phyloP scores from a whole-genome alignment of 75 land plant species.

The Cunninghamia lanceolata region DNA sequence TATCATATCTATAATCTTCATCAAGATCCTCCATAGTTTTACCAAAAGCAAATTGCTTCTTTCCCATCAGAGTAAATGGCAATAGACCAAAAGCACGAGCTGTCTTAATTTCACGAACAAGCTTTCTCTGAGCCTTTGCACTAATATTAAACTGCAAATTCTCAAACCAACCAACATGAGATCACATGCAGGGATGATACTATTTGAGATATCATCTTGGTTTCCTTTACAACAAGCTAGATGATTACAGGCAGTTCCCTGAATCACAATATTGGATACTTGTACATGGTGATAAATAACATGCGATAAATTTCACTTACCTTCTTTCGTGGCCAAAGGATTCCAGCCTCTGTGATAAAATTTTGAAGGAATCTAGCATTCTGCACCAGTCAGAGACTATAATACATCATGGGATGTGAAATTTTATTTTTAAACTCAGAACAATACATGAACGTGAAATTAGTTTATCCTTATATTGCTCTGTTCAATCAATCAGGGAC shows the following conservation, averaged over 20 bases:
- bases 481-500: not conserved
- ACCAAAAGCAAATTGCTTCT: slow-evolving; percentile 49
- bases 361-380: slow-evolving; percentile 75
- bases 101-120: slow-evolving; percentile 75
- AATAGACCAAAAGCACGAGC: slow-evolving; percentile 80
- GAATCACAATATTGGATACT: not conserved
- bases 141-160: slow-evolving; percentile 11
- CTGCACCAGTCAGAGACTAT: slow-evolving; percentile 28
- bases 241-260: not conserved
- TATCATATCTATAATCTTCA: slow-evolving; percentile 39
- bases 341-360: slow-evolving; percentile 72
- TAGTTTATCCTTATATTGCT: not conserved
- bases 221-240: not conserved
- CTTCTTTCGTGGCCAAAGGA: slow-evolving; percentile 58
- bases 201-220: not conserved
- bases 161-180: not conserved
- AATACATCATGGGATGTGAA: not conserved
- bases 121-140: slow-evolving; percentile 71
- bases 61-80: slow-evolving; percentile 81
- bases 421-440: not conserved
- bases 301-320: slow-evolving; percentile 20
- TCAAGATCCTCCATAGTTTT: slow-evolving; percentile 42
- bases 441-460: not conserved
- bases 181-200: not conserved
- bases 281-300: not conserved